Evolutionary conservation across 2,329 filamentous ascomycete species (phyloP).

Genomic region (Colletotrichum phormii): DNA sequence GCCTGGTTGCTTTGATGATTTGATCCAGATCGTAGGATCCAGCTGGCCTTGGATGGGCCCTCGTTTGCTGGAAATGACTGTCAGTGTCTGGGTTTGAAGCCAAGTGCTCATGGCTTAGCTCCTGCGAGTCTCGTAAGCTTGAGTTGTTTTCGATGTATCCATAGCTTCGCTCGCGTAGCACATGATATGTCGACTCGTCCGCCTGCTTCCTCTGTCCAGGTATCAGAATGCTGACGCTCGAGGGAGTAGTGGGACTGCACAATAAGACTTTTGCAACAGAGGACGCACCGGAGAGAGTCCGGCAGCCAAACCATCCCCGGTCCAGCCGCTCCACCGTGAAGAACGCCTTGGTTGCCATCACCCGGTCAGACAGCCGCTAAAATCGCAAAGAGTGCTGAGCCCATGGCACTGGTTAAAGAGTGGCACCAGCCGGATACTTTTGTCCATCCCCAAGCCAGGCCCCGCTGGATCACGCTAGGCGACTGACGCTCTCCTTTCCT

Average conservation of each 20-base stretch:
- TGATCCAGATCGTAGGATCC: background rate
- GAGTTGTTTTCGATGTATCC: background rate
- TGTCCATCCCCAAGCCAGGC: background rate
- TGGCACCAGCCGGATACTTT: conserved; percentile 30
- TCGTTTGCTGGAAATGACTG: background rate
- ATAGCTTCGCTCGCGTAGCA: background rate
- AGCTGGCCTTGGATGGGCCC: background rate
- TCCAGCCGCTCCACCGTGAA: conserved; percentile 7
- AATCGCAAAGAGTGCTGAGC: conserved; percentile 11
- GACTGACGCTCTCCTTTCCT: background rate
- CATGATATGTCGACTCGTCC: background rate
- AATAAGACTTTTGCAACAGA: conserved; percentile 3
- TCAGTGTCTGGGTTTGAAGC: background rate
- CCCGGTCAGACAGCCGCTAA: conserved; percentile 19
- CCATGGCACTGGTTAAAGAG: conserved; percentile 32
- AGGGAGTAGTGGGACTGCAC: background rate
- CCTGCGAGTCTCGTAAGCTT: background rate
- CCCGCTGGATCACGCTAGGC: conserved; percentile 4
- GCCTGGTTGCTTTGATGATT: background rate
- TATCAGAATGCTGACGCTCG: background rate
- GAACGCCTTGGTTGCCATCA: conserved; percentile 15
- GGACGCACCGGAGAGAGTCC: conserved; percentile 1
- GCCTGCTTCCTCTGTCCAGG: background rate
- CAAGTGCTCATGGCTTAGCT: background rate
- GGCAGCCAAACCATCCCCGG: background rate